Evolutionary conservation across 495 filamentous ascomycete species (phyloP).

Genomic region (Penicillium malachiteum): DNA sequence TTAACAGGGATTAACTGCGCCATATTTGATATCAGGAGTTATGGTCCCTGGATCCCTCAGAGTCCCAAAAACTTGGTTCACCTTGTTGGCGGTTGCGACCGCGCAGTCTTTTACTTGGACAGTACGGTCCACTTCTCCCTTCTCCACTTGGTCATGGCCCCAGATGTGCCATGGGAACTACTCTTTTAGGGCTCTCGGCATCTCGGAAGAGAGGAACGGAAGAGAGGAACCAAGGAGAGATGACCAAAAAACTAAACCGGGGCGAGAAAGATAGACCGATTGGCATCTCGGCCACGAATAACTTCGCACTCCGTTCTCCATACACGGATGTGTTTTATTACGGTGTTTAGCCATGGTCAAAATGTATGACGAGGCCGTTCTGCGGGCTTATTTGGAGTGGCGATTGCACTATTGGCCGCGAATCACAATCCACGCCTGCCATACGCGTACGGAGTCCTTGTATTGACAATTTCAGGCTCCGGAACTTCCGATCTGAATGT

Average conservation of each 20-base stretch:
- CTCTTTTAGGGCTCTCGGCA: conserved; percentile 1
- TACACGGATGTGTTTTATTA: too few species aligned
- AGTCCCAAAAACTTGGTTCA: background rate
- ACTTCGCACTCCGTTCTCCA: too few species aligned
- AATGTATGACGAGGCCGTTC: conserved; percentile 5
- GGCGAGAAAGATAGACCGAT: too few species aligned
- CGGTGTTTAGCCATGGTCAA: too few species aligned
- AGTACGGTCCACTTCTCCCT: background rate
- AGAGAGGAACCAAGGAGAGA: background rate
- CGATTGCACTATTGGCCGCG: conserved; percentile 15
- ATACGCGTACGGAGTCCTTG: conserved; percentile 7
- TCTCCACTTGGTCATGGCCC: background rate
- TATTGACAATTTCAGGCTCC: conserved; percentile 6
- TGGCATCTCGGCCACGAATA: too few species aligned
- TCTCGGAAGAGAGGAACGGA: conserved; percentile 6
- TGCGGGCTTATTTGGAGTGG: conserved; percentile 6
- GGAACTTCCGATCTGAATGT: background rate
- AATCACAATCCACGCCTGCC: conserved; percentile 14
- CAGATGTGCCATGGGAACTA: background rate
- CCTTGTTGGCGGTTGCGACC: conserved; percentile 1
- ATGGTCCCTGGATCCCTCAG: background rate
- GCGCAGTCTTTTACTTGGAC: background rate
- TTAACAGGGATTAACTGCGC: too few species aligned
- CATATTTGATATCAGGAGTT: background rate
- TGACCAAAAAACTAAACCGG: background rate